These are phyloP conservation scores for Trichoderma erinaceum DNA, from an alignment of 495 filamentous ascomycete species.

Conservation along the genomic window DNA sequence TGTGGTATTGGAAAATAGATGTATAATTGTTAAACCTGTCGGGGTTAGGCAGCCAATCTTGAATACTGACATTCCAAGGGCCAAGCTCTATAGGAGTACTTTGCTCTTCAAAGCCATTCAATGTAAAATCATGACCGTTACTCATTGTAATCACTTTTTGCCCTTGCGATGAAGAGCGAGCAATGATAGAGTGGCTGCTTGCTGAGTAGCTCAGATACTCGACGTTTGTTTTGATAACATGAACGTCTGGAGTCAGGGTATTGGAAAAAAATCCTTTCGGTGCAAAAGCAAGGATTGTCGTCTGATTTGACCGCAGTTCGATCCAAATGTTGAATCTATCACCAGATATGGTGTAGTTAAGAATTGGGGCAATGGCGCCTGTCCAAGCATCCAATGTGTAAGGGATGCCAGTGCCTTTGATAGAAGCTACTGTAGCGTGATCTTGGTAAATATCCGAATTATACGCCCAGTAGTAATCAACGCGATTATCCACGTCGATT, in stretches of 20 bases:
- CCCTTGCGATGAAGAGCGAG: neutral
- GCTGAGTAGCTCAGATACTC: slow-evolving; percentile 13
- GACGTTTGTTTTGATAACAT: slow-evolving; percentile 2
- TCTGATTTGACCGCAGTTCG: slow-evolving; percentile 12
- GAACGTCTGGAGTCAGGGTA: neutral
- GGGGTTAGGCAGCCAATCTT: slow-evolving; percentile 11
- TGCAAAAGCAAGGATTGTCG: slow-evolving; percentile 11
- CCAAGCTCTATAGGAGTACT: neutral
- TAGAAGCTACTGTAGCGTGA: slow-evolving; percentile 13
- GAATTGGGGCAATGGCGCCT: neutral
- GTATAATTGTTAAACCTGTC: slow-evolving; percentile 11
- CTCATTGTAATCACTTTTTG: neutral
- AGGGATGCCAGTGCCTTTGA: slow-evolving; percentile 6
- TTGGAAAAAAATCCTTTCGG: neutral
- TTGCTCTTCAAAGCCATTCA: neutral
- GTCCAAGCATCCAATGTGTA: slow-evolving; percentile 14
- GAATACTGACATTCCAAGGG: slow-evolving; percentile 14
- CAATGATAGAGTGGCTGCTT: slow-evolving; percentile 8
- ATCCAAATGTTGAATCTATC: slow-evolving; percentile 16
- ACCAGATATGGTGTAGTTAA: slow-evolving; percentile 12
- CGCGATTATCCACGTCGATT: neutral
- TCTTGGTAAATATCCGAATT: slow-evolving; percentile 15
- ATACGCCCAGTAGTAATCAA: slow-evolving; percentile 16
- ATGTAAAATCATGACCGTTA: neutral
- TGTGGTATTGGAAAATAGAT: slow-evolving; percentile 9